Evolutionary conservation across 306 rosid species (phyloP).

Genomic region (Vigna unguiculata): DNA sequence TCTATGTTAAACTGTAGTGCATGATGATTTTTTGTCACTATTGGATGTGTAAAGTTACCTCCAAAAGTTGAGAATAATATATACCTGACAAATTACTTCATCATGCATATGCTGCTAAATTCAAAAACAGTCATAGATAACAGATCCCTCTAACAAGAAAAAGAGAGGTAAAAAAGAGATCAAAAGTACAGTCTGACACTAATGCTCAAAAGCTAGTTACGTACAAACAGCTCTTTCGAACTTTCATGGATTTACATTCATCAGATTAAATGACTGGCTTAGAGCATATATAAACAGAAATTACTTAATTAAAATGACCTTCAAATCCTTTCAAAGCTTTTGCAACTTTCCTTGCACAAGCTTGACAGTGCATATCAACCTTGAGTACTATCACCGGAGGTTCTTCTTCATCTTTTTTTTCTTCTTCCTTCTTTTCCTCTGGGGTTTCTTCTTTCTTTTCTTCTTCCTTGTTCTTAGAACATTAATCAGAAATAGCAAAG

Average conservation of each 20-base stretch:
- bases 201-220: constrained; percentile 23
- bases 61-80: constrained; percentile 36
- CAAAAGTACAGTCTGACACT: constrained; percentile 32
- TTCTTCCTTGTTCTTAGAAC: constrained; percentile 50
- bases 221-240: background rate
- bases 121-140: constrained; percentile 44
- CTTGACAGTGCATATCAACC: constrained; percentile 98
- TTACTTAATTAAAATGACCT: constrained; percentile 58
- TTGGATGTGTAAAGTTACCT: constrained; percentile 14
- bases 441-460: constrained; percentile 49
- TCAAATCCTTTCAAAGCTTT: constrained; percentile 88
- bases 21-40: constrained; percentile 45
- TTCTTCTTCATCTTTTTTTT: constrained; percentile 56
- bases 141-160: constrained; percentile 44
- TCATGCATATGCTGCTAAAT: constrained; percentile 34
- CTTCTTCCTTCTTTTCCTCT: constrained; percentile 55
- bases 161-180: constrained; percentile 13
- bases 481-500: constrained; percentile 13
- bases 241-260: background rate
- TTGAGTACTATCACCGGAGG: constrained; percentile 80
- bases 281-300: background rate
- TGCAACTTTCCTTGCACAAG: constrained; percentile 91
- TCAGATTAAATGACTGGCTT: background rate
- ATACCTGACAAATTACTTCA: constrained; percentile 30
- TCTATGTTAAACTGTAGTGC: constrained; percentile 23